phyloP scores from a whole-genome alignment of 1,284 basidiomycete species.

The Entoloma clypeatum region DNA sequence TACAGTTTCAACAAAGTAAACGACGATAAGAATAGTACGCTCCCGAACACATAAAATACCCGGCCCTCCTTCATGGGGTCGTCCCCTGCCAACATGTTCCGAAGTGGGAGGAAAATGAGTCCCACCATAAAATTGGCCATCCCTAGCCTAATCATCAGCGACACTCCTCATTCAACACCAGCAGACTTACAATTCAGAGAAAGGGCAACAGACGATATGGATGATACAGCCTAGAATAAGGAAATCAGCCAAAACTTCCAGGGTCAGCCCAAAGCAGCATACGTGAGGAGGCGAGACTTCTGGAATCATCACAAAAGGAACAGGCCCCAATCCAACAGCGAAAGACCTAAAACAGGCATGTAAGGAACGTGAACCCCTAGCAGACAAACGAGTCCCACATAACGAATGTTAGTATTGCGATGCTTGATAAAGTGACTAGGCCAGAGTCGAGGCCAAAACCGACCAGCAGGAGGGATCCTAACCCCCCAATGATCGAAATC shows the following conservation, averaged over 20 bases:
- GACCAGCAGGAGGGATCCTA: constrained; percentile 64
- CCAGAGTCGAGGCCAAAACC: constrained; percentile 71
- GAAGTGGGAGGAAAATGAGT: constrained; percentile 77
- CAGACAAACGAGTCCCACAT: constrained; percentile 45
- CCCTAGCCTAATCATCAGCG: constrained; percentile 44
- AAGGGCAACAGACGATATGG: constrained; percentile 78
- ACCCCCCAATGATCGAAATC: constrained; percentile 58
- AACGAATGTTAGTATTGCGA: constrained; percentile 81
- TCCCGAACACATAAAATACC: constrained; percentile 79
- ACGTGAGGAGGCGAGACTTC: constrained; percentile 83
- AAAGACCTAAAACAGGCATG: constrained; percentile 58
- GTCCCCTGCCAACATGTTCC: constrained; percentile 65
- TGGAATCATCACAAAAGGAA: constrained; percentile 91
- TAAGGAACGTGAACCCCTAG: constrained; percentile 2
- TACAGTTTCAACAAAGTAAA: constrained; percentile 40
- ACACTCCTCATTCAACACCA: constrained; percentile 4
- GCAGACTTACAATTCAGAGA: constrained; percentile 72
- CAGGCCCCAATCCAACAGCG: constrained; percentile 85
- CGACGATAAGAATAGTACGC: constrained; percentile 37
- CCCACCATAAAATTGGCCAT: constrained; percentile 81
- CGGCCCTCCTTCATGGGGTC: constrained; percentile 69
- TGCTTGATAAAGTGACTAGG: constrained; percentile 58
- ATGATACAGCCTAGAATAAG: constrained; percentile 67
- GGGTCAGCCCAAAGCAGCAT: constrained; percentile 32
- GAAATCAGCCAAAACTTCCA: not conserved